A percentile compares a stretch with the other conserved stretches of the same genome.
Conservation (phyloP, 2,329 filamentous ascomycete genomes). For the Cytospora piceae region DNA sequence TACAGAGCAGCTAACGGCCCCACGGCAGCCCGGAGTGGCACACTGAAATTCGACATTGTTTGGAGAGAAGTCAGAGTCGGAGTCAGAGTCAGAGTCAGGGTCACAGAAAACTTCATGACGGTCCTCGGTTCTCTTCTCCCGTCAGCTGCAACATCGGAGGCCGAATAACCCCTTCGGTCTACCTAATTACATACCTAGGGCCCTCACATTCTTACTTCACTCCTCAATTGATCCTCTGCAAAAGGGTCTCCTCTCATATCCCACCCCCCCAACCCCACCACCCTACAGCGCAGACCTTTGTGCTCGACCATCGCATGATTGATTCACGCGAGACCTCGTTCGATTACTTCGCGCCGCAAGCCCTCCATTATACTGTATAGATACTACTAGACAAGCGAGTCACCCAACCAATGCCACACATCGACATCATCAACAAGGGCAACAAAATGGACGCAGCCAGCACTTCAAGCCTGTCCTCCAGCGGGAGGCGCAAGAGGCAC, state of each 20-base stretch:
- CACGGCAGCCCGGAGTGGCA: too few relatives aligned
- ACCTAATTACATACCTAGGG: background rate
- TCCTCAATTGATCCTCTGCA: constrained; percentile 12
- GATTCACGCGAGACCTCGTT: background rate
- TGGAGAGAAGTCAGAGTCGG: too few relatives aligned
- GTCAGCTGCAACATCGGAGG: constrained; percentile 18
- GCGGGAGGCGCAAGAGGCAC: constrained; percentile 25
- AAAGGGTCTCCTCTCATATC: background rate
- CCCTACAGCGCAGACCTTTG: background rate
- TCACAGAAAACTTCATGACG: constrained; percentile 6
- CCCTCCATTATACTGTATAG: background rate
- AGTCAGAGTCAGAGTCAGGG: constrained; percentile 15
- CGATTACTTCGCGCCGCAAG: background rate
- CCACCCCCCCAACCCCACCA: background rate
- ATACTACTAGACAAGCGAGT: background rate
- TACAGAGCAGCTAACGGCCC: too few relatives aligned
- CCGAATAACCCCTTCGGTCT: constrained; percentile 16
- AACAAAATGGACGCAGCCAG: constrained; percentile 28
- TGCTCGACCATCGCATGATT: background rate
- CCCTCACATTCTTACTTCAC: background rate
- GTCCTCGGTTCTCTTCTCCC: background rate
- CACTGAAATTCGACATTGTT: too few relatives aligned
- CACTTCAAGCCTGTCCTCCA: constrained; percentile 23
- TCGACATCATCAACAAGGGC: background rate
- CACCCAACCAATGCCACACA: background rate